phyloP scores from a whole-genome alignment of 345 rosid species.

The Eucalyptus shirleyi region DNA sequence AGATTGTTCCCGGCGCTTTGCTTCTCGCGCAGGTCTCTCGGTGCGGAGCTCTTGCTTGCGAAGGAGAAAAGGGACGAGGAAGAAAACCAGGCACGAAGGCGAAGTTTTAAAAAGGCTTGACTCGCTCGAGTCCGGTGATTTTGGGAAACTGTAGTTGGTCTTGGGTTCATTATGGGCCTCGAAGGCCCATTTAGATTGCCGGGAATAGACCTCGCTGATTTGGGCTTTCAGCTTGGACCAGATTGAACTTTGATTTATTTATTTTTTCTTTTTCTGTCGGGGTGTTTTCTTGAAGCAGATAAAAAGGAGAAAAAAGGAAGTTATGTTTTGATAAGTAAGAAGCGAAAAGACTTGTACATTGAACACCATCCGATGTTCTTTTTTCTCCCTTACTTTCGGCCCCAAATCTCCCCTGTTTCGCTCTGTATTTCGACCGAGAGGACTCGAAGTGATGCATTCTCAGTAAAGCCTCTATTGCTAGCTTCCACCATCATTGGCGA shows the following conservation, averaged over 20 bases:
- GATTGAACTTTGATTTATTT: background rate
- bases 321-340: background rate
- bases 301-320: background rate
- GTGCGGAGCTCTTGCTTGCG: background rate
- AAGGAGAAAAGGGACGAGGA: background rate
- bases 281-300: background rate
- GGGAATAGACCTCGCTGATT: background rate
- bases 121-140: background rate
- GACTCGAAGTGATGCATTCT: background rate
- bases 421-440: background rate
- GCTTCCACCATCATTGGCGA: background rate
- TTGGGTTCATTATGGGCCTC: background rate
- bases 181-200: background rate
- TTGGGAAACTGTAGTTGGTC: background rate
- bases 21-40: background rate
- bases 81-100: background rate
- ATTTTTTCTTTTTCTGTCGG: background rate
- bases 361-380: background rate
- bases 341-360: too few relatives aligned
- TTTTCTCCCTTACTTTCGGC: background rate
- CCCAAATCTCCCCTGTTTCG: background rate
- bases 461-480: background rate
- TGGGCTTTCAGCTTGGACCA: background rate
- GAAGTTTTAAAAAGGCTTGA: background rate
- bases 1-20: background rate